Evolutionary conservation across 2,329 filamentous ascomycete species (phyloP).

Genomic region (Emergomyces pasteurianus): DNA sequence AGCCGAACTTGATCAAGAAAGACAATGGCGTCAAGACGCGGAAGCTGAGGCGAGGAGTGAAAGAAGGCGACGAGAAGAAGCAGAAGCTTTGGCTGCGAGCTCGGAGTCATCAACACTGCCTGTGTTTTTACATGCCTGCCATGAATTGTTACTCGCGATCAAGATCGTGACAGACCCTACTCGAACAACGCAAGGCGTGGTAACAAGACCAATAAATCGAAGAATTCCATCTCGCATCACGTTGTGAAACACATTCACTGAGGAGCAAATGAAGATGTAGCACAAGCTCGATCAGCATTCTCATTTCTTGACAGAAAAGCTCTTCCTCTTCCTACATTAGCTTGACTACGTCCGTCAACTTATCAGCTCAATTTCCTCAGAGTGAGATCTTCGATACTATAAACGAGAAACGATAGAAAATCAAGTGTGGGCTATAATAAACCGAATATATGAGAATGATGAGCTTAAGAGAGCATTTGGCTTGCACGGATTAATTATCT

Average conservation of each 20-base stretch:
- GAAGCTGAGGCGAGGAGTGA: background rate
- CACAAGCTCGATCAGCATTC: constrained; percentile 3
- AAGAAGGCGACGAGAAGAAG: background rate
- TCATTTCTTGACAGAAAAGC: constrained; percentile 3
- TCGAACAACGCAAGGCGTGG: too few relatives aligned
- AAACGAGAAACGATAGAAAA: constrained; percentile 21
- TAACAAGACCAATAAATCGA: too few relatives aligned
- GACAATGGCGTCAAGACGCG: constrained; percentile 12
- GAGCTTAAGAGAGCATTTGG: too few relatives aligned
- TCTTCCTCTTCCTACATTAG: constrained; percentile 6
- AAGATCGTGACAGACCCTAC: too few relatives aligned
- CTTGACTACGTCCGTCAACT: constrained; percentile 5
- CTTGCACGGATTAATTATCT: too few relatives aligned
- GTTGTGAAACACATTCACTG: too few relatives aligned
- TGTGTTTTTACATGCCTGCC: constrained; percentile 6
- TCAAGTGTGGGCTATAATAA: too few relatives aligned
- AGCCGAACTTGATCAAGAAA: constrained; percentile 16
- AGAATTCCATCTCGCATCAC: too few relatives aligned
- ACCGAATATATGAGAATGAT: too few relatives aligned
- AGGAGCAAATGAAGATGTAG: too few relatives aligned
- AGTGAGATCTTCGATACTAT: constrained; percentile 24
- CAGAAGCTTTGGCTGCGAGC: background rate
- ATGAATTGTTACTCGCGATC: constrained; percentile 5
- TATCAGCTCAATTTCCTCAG: constrained; percentile 24
- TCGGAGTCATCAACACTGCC: constrained; percentile 4